phyloP scores from a whole-genome alignment of 2,329 filamentous ascomycete genomes.

The Fusarium globosum region DNA sequence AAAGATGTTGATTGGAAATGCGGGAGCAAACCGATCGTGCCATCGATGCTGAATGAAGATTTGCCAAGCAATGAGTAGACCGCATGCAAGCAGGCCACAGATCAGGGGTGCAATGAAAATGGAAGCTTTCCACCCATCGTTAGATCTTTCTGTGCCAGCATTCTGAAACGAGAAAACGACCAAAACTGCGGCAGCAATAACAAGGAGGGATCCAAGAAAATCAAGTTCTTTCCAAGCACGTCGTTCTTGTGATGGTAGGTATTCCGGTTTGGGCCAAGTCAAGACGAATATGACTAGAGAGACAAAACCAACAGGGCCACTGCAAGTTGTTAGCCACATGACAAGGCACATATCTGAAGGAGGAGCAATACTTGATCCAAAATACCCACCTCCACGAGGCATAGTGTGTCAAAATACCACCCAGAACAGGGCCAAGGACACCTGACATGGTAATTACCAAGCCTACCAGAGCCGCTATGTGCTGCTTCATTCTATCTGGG shows the following conservation, averaged over 20 bases:
- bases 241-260: slow-evolving; percentile 52
- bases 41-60: slow-evolving; percentile 41
- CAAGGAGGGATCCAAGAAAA: slow-evolving; percentile 62
- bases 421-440: slow-evolving; percentile 63
- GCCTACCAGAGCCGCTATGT: slow-evolving; percentile 61
- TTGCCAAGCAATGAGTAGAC: slow-evolving; percentile 46
- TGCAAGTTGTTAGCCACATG: slow-evolving; percentile 39
- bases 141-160: slow-evolving; percentile 50
- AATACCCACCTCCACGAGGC: slow-evolving; percentile 66
- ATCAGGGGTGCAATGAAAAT: slow-evolving; percentile 49
- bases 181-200: slow-evolving; percentile 64
- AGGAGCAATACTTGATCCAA: slow-evolving; percentile 64
- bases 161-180: slow-evolving; percentile 70
- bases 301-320: slow-evolving; percentile 61
- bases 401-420: slow-evolving; percentile 62
- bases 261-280: slow-evolving; percentile 60
- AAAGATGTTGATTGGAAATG: slow-evolving; percentile 61
- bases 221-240: slow-evolving; percentile 64
- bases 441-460: slow-evolving; percentile 60
- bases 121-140: slow-evolving; percentile 56
- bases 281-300: slow-evolving; percentile 60
- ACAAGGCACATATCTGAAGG: background rate
- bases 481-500: slow-evolving; percentile 53
- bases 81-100: slow-evolving; percentile 46
- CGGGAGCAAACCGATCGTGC: slow-evolving; percentile 49